Evolutionary conservation across 169 alveolate species (phyloP).

Genomic region (Cryptosporidium parvum): DNA sequence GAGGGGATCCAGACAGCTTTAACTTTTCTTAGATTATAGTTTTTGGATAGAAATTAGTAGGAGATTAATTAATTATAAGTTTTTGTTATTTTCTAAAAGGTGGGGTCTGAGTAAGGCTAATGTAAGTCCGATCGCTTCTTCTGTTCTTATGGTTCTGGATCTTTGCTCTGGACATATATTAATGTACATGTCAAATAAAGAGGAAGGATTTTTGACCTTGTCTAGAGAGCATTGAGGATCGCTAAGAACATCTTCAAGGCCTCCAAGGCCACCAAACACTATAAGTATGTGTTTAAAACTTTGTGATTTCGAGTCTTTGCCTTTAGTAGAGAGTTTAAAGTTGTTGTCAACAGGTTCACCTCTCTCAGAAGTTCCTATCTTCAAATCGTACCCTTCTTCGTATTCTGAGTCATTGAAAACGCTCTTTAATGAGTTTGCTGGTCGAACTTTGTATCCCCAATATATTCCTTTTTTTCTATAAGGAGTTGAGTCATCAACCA

Average conservation of each 20-base stretch:
- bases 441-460: constrained; percentile 95
- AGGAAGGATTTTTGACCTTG: constrained; percentile 15
- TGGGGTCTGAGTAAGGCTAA: constrained; percentile 78
- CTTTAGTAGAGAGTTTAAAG: constrained; percentile 74
- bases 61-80: neutral
- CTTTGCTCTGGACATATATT: constrained; percentile 93
- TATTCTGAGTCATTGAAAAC: constrained; percentile 85
- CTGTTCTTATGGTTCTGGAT: constrained; percentile 95
- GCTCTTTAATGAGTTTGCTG: constrained; percentile 84
- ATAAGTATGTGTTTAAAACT: constrained; percentile 87
- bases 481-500: constrained; percentile 73
- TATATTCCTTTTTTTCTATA: constrained; percentile 83
- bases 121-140: constrained; percentile 94
- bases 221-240: constrained; percentile 77
- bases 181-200: constrained; percentile 87
- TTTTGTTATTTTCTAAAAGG: constrained; percentile 63
- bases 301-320: constrained; percentile 44
- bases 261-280: constrained; percentile 92
- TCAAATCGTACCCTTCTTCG: constrained; percentile 89
- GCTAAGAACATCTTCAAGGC: constrained; percentile 89
- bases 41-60: neutral
- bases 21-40: constrained; percentile 34
- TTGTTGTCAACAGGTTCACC: constrained; percentile 84
- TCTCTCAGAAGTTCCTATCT: constrained; percentile 91
- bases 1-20: constrained; percentile 83